phyloP scores from a whole-genome alignment of 345 rosid species.

The Syzygium aromaticum region DNA sequence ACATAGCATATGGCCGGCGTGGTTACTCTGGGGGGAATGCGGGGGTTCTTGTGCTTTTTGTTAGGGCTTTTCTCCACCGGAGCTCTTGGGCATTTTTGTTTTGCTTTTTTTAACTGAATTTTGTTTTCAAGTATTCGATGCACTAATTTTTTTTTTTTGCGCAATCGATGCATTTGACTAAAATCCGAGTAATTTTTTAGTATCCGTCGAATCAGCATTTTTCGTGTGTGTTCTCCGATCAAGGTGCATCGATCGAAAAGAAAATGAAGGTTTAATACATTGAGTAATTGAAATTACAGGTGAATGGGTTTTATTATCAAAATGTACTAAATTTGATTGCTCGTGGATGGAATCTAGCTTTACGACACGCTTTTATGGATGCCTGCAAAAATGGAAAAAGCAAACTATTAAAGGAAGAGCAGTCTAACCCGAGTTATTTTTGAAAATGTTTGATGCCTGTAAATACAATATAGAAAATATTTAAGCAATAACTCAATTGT shows the following conservation, averaged over 20 bases:
- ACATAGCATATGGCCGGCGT: slow-evolving; percentile 4
- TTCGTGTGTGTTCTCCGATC: neutral
- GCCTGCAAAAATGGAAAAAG: neutral
- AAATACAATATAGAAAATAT: neutral
- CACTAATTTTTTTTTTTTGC: neutral
- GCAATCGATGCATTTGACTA: neutral
- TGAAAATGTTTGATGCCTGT: neutral
- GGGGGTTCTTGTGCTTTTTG: neutral
- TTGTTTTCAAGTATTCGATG: neutral
- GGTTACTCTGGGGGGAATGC: neutral
- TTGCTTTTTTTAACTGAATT: neutral
- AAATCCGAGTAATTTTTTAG: neutral
- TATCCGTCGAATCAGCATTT: neutral
- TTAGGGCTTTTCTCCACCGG: neutral
- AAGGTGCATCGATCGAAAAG: neutral
- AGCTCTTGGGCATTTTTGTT: neutral
- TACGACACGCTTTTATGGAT: neutral
- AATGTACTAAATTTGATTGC: neutral
- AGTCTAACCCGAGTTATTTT: neutral
- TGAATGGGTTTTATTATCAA: fast-evolving
- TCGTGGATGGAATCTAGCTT: neutral
- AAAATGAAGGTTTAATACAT: neutral
- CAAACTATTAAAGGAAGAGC: neutral
- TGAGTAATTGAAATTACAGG: neutral
- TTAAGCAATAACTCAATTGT: neutral